A percentile compares a stretch with the other conserved stretches of the same genome.
Conservation (phyloP, 306 rosid species). For the Medicago arabica region DNA sequence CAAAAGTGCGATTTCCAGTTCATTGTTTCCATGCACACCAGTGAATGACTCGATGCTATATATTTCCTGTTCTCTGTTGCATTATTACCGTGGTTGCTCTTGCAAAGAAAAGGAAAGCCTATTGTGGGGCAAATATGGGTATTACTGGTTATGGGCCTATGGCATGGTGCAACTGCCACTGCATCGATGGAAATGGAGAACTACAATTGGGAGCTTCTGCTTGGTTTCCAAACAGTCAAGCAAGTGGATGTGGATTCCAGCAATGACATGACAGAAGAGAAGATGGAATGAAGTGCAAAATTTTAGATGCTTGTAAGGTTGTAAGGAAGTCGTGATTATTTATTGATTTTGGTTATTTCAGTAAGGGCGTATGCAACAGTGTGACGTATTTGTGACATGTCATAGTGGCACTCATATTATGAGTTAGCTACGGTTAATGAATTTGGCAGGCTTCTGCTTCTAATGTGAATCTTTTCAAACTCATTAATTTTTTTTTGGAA, state of each 20-base stretch:
- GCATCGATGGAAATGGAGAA: not conserved
- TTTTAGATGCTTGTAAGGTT: not conserved
- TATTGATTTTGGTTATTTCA: not conserved
- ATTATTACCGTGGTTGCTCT: not conserved
- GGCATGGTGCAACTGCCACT: not conserved
- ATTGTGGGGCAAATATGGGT: not conserved
- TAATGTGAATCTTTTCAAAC: not conserved
- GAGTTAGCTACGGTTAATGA: not conserved
- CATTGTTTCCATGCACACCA: not conserved
- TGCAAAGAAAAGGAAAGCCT: not conserved
- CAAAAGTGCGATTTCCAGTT: not conserved
- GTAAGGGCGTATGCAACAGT: not conserved
- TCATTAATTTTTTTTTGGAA: not conserved
- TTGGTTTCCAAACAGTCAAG: not conserved
- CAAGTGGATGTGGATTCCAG: not conserved
- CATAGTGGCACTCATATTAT: not conserved
- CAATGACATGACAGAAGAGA: not conserved
- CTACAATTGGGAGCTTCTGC: not conserved
- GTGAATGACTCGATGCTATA: not conserved
- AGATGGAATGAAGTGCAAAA: not conserved
- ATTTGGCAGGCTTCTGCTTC: constrained; percentile 10
- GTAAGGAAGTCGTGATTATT: not conserved
- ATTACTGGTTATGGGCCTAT: not conserved
- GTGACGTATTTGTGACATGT: not conserved
- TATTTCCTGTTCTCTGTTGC: not conserved